Conservation (phyloP, 441 rosid genomes). For the Manihot esculenta region DNA sequence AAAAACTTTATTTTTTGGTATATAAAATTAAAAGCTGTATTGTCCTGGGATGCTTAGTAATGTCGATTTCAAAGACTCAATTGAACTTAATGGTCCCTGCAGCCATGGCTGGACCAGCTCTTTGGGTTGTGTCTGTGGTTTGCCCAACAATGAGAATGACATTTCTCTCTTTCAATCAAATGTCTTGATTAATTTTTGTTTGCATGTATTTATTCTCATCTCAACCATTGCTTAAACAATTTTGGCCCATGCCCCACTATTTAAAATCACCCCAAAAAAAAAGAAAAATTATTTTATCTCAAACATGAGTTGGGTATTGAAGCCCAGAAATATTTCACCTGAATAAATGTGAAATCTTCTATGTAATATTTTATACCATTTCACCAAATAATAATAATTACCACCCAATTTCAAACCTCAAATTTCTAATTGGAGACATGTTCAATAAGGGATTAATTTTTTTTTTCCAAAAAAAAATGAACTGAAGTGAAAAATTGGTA, state of each 20-base stretch:
- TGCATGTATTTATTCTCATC: conserved; percentile 37
- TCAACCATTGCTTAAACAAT: conserved; percentile 30
- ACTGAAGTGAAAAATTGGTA: too few species aligned
- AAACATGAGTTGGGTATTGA: conserved; percentile 5
- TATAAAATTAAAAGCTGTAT: too few species aligned
- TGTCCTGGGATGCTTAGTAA: too few species aligned
- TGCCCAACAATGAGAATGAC: conserved; percentile 56
- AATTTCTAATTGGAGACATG: too few species aligned
- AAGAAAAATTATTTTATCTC: conserved; percentile 11
- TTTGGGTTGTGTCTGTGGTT: conserved; percentile 59
- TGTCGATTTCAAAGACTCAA: conserved; percentile 17
- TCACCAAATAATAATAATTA: too few species aligned
- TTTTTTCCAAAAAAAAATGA: too few species aligned
- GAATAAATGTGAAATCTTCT: background rate
- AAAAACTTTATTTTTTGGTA: too few species aligned
- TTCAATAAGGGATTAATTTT: too few species aligned
- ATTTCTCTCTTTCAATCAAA: conserved; percentile 31
- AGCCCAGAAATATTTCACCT: conserved; percentile 3
- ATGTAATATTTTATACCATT: too few species aligned
- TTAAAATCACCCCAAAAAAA: too few species aligned
- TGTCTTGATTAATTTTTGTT: conserved; percentile 34
- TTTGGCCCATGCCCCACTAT: conserved; percentile 31
- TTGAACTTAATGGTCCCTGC: conserved; percentile 33
- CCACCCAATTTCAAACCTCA: too few species aligned
- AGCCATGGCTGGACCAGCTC: conserved; percentile 34